Evolutionary conservation across 2,329 filamentous ascomycete genomes (phyloP).

Genomic region (Fusarium armeniacum): DNA sequence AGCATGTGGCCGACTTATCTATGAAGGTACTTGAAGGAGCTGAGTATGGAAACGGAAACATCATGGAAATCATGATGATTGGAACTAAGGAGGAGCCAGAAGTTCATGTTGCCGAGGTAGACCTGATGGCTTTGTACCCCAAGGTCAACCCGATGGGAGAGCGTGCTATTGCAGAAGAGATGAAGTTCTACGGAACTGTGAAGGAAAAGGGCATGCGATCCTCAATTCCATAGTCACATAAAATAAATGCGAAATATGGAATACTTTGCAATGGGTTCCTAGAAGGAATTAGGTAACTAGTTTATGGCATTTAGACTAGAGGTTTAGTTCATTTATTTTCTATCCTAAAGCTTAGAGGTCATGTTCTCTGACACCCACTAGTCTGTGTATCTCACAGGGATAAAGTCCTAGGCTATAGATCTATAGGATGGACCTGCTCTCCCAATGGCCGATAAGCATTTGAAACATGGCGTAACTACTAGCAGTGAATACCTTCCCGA

Average conservation of each 20-base stretch:
- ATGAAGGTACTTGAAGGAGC: slow-evolving; percentile 21
- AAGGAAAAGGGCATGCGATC: not conserved
- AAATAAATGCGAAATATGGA: not conserved
- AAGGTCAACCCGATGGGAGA: not conserved
- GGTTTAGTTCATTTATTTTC: too few relatives aligned
- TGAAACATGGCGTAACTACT: too few relatives aligned
- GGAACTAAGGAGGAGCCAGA: slow-evolving; percentile 13
- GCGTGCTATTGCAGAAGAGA: not conserved
- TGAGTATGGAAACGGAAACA: slow-evolving; percentile 33
- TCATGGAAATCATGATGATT: slow-evolving; percentile 30
- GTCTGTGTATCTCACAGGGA: too few relatives aligned
- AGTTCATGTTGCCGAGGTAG: slow-evolving; percentile 16
- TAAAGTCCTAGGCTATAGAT: too few relatives aligned
- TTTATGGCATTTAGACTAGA: too few relatives aligned
- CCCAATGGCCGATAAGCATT: too few relatives aligned
- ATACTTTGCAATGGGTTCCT: too few relatives aligned
- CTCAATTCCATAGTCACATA: not conserved
- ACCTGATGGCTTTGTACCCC: slow-evolving; percentile 13
- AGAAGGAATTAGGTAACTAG: too few relatives aligned
- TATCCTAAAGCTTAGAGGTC: too few relatives aligned
- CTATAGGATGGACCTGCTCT: too few relatives aligned
- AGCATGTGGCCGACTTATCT: slow-evolving; percentile 16
- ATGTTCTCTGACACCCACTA: too few relatives aligned
- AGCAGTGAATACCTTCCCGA: too few relatives aligned
- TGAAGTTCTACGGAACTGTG: not conserved